Evolutionary conservation across 2,329 filamentous ascomycete species (phyloP).

Genomic region (Trichophyton equinum): DNA sequence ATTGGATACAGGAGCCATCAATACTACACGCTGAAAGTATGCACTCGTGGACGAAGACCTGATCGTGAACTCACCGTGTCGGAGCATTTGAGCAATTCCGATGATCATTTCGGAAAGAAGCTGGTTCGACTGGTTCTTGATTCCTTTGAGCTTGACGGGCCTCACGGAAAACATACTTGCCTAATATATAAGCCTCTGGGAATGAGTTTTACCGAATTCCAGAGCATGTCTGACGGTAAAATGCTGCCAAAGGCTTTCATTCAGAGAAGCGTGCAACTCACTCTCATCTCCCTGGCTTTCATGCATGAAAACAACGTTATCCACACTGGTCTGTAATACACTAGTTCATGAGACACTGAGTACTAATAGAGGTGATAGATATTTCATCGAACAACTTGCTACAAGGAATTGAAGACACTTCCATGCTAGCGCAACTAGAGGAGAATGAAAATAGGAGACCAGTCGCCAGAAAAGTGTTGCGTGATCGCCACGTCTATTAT

Average conservation of each 20-base stretch:
- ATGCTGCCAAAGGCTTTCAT: conserved; percentile 8
- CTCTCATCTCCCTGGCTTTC: conserved; percentile 5
- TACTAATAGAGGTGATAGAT: conserved; percentile 14
- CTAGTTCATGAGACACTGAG: neutral
- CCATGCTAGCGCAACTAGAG: conserved; percentile 9
- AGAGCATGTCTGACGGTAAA: conserved; percentile 7
- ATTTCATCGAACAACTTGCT: conserved; percentile 24
- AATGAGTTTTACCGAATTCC: conserved; percentile 9
- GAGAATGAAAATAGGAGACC: conserved; percentile 8
- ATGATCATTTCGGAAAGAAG: conserved; percentile 8
- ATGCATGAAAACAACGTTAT: conserved; percentile 6
- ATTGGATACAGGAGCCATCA: neutral
- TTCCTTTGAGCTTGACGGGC: conserved; percentile 10
- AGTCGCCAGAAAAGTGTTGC: conserved; percentile 9
- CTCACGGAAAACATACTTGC: conserved; percentile 8
- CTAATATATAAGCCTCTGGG: conserved; percentile 11
- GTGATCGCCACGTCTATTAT: conserved; percentile 9
- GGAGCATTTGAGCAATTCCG: neutral
- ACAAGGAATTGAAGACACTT: conserved; percentile 7
- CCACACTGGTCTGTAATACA: conserved; percentile 9
- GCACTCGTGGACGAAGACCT: neutral
- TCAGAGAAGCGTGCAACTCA: conserved; percentile 9
- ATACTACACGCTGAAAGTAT: neutral
- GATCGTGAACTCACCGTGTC: conserved; percentile 2
- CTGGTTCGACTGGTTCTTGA: conserved; percentile 10